Evolutionary conservation across 1,284 basidiomycete species (phyloP), one percentile per base, ranked within the genome.

Genomic region (Pholiota adiposa): DNA sequence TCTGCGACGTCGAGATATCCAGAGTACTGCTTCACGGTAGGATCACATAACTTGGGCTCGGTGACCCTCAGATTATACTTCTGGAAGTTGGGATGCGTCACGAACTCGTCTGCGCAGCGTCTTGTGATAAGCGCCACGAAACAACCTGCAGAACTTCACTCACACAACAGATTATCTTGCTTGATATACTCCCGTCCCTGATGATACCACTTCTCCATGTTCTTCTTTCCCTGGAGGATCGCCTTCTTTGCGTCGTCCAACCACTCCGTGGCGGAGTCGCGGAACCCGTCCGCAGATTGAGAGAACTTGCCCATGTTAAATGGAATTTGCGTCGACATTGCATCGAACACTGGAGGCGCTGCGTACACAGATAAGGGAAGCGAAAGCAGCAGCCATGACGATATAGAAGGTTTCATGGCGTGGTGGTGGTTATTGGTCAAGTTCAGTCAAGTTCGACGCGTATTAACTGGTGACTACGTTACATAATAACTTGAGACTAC

Each of bases 1-100:
- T 92, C 86, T 0, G 88, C 86, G 62, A 97, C 87, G 71, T 97
- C 95, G 41, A 98, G 83, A 74, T 96, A 97, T 9, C 94, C 94
- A 50, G 92, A 93, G 70, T 93, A 88, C 72, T 95, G 92, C 73
- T 95, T 86, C 50, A 96, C 93, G 46, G 83, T 79, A 0, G 90
- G 76, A 67, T 97, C 95, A 67, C 95, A 97, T 23, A 97, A 74
- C 31, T 83, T 79, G 11, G 92, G 91, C 66, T 87, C 81, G 0
- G 86, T 89, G 16, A 95, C 74, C 64, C 93, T 81, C 14, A 96
- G 79, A 59, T 85, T 81, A 73, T 96, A 87, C 23, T 85, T 72
- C 14, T 81, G 77, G 73, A 94, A 92, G 6, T 79, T 77, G n/a
- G 88, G 80, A 70, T 93, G 89, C 3, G 85, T 85, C 31, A 96